A percentile compares a stretch with the other conserved stretches of the same genome.
Evolutionary conservation across 1,284 basidiomycete genomes (phyloP).

Genomic region (Ceratobasidium sp.): DNA sequence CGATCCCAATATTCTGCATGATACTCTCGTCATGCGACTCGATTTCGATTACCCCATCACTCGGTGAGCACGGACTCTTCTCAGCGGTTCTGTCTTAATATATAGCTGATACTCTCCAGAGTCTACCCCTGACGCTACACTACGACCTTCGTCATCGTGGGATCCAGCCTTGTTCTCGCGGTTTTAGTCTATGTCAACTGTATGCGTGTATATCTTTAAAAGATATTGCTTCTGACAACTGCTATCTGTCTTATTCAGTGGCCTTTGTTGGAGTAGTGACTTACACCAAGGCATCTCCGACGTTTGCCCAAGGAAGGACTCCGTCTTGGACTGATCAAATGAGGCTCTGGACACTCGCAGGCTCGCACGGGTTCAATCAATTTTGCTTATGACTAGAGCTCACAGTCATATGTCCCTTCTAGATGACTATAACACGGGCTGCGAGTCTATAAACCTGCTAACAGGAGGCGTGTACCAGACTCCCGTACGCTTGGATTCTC

Average conservation of each 20-base stretch:
- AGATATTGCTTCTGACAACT: background rate
- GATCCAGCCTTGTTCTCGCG: background rate
- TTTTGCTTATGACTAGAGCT: no score
- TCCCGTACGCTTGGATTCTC: background rate
- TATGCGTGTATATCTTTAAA: background rate
- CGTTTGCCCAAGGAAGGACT: background rate
- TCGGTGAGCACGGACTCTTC: background rate
- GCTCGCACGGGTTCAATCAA: background rate
- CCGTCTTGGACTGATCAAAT: background rate
- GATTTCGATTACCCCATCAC: constrained; percentile 2
- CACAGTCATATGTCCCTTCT: background rate
- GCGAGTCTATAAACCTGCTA: background rate
- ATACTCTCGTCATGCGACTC: background rate
- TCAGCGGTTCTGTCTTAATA: background rate
- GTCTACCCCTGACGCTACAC: background rate
- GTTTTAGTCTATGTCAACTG: background rate
- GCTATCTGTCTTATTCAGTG: background rate
- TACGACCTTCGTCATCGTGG: background rate
- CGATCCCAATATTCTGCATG: no score
- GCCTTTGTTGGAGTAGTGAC: background rate
- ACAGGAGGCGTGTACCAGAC: constrained; percentile 4
- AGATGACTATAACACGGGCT: background rate
- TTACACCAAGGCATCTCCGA: background rate
- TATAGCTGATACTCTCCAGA: background rate
- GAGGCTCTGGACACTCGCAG: background rate